A percentile compares a stretch with the other conserved stretches of the same genome.
These are phyloP conservation scores for Wallacemonas sp. DNA, from an alignment of 208 protist species.

Conservation along the genomic window DNA sequence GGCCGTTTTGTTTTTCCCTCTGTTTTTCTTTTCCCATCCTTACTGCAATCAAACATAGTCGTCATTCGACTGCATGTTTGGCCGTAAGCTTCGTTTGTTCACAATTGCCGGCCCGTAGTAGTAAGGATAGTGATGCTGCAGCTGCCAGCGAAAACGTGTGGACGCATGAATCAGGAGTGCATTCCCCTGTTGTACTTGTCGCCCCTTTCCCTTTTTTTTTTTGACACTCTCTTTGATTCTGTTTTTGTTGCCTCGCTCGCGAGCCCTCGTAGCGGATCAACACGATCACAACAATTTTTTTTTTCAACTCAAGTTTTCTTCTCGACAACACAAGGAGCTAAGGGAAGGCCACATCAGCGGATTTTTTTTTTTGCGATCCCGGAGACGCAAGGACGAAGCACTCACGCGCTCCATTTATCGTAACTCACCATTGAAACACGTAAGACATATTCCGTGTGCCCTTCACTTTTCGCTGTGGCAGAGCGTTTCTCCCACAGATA, in stretches of 20 bases:
- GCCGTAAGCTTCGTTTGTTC: neutral
- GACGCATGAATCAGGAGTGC: neutral
- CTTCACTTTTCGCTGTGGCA: too few species aligned
- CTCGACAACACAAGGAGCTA: neutral
- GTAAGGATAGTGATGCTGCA: neutral
- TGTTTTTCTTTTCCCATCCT: conserved; percentile 5
- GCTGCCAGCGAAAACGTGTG: neutral
- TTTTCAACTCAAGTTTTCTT: neutral
- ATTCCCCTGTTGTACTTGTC: conserved; percentile 2
- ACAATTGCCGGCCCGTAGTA: neutral
- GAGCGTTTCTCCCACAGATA: conserved; percentile 16
- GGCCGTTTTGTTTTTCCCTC: conserved; percentile 9
- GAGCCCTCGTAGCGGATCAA: neutral
- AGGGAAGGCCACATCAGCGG: conserved; percentile 2
- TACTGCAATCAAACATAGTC: neutral
- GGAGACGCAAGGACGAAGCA: too few species aligned
- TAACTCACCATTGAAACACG: too few species aligned
- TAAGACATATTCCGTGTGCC: too few species aligned
- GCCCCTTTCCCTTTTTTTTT: conserved; percentile 1
- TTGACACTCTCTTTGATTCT: neutral
- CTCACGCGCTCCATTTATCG: too few species aligned
- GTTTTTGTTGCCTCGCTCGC: neutral
- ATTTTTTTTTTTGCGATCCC: conserved; percentile 9
- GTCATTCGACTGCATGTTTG: neutral
- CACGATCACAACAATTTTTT: neutral